phyloP scores from a whole-genome alignment of 176 grass and related monocot species.

The Carex pumila region DNA sequence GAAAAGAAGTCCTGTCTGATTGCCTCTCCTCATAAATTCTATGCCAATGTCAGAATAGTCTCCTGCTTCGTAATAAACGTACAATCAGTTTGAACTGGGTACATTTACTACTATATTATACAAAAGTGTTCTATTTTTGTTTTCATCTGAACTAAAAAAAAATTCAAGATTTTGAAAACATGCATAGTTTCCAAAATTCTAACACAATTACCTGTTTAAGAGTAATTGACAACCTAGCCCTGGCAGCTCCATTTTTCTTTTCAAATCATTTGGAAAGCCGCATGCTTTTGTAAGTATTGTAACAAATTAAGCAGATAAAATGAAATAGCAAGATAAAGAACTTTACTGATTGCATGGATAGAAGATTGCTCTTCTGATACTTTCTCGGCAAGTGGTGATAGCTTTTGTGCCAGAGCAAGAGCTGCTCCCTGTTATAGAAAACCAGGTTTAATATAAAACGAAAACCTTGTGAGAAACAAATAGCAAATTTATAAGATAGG shows the following conservation, averaged over 20 bases:
- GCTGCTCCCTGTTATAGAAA: slow-evolving; percentile 53
- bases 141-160: not conserved
- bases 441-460: not conserved
- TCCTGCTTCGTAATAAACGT: slow-evolving; percentile 30
- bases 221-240: not conserved
- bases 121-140: not conserved
- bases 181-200: not conserved
- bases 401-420: slow-evolving; percentile 72
- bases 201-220: not conserved
- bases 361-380: slow-evolving; percentile 23
- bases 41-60: slow-evolving; percentile 55
- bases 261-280: not conserved
- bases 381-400: slow-evolving; percentile 38
- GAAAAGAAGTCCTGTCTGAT: slow-evolving; percentile 61
- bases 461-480: not conserved
- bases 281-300: not conserved
- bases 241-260: not conserved
- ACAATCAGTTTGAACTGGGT: slow-evolving; percentile 1
- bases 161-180: not conserved
- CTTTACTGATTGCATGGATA: not conserved
- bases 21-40: slow-evolving; percentile 42
- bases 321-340: not conserved
- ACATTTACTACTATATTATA: not conserved
- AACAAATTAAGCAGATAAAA: not conserved
- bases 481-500: not conserved